Base-by-base conservation (phyloP, 192 early-diverging fungal genomes). In the Coemansia reversa region DNA sequence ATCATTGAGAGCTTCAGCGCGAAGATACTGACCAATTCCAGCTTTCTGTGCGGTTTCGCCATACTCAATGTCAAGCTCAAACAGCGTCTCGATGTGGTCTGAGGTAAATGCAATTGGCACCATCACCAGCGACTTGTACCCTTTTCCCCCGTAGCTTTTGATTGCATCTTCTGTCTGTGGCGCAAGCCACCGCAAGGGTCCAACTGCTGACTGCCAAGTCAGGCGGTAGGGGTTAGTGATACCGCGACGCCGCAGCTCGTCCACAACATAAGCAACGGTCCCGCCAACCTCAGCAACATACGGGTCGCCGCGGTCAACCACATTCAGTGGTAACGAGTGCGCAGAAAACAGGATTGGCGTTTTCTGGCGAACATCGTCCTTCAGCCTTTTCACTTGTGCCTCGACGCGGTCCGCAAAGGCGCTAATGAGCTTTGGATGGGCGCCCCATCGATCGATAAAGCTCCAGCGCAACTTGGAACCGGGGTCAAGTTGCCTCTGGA, bases 21-120 rank as follows among this genome's bases (percentile, higher is more conserved):
- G 89, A 64, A 90, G 91, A 62, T 89, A 89, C 29, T 93, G 91
- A 4, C 82, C 88, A 12, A 98, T 83, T 7, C 94, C 94, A 6
- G 85, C 85, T 82, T 94, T 86, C 42, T 88, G 62, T 5, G 94
- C 96, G 29, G 93, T 83, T 32, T 93, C 79, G 3, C 90, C 92
- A 65, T 96, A 98, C 65, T 98, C 96, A 19, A 93, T 65, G 76
- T 98, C 96, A 53, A 98, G 82, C 85, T 98, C 96, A 85, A 87
- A 98, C 57, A 98, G 72, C 3, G 96, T 98, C 71, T 98, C 96
- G 50, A 98, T 91, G 70, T 98, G 96, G 68, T 98, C 96, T 25
- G 90, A 92, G 2, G 94, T 95, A 55, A 98, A 98, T 1, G 96
- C 94, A 69, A 98, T 90, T 1, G 96, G 96, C 3, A 98, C 89